Evolutionary conservation across 768 basidiomycete genomes (phyloP).

Genomic region (Fomitopsis serialis): DNA sequence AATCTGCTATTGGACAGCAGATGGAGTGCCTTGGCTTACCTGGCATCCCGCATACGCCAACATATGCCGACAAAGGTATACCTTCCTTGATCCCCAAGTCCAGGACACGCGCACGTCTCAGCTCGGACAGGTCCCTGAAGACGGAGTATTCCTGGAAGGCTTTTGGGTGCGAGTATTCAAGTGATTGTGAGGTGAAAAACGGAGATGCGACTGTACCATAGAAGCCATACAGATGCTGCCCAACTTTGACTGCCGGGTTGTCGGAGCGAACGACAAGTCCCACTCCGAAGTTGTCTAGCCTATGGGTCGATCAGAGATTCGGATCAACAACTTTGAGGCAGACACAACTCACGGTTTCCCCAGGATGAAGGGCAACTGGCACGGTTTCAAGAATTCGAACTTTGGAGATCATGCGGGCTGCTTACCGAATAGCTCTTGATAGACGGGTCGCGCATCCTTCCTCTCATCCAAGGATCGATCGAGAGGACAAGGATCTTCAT

Average conservation of each 20-base stretch:
- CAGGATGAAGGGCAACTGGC: neutral
- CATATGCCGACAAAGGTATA: constrained; percentile 43
- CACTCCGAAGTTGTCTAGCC: constrained; percentile 19
- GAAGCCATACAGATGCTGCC: constrained; percentile 20
- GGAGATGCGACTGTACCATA: constrained; percentile 23
- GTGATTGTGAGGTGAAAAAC: constrained; percentile 22
- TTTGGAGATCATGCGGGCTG: too few relatives aligned
- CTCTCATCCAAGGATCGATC: constrained; percentile 16
- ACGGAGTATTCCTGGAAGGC: constrained; percentile 39
- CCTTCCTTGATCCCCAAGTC: constrained; percentile 36
- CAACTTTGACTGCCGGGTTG: constrained; percentile 13
- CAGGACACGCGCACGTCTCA: constrained; percentile 19
- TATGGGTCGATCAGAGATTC: too few relatives aligned
- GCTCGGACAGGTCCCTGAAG: constrained; percentile 10
- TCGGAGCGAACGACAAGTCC: constrained; percentile 24
- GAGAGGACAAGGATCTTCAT: constrained; percentile 22
- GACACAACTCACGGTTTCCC: neutral
- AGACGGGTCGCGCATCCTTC: constrained; percentile 11
- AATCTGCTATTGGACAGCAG: too few relatives aligned
- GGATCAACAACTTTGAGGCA: too few relatives aligned
- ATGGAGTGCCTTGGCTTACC: constrained; percentile 12
- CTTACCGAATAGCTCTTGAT: constrained; percentile 13
- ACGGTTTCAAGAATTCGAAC: too few relatives aligned
- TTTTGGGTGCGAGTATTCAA: constrained; percentile 23
- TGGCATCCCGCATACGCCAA: constrained; percentile 46